phyloP scores from a whole-genome alignment of 208 protist species.

The Phytomonas sp. region DNA sequence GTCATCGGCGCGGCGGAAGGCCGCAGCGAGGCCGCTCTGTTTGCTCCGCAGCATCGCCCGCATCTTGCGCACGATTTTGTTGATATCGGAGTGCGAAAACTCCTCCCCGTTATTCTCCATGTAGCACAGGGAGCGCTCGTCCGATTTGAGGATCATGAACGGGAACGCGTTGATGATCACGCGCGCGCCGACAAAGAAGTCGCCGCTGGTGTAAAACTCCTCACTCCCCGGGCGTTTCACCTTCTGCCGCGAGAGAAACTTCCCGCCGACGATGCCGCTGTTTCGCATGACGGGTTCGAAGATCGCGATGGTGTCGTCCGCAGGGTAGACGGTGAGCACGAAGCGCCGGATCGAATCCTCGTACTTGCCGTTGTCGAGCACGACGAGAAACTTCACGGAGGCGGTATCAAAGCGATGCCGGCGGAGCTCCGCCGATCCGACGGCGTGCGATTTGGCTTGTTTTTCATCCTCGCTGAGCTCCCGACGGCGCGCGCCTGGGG shows the following conservation, averaged over 20 bases:
- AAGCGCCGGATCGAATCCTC: constrained; percentile 88
- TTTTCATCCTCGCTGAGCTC: constrained; percentile 81
- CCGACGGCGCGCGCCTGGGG: constrained; percentile 69
- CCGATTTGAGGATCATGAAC: constrained; percentile 79
- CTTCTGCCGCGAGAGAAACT: constrained; percentile 87
- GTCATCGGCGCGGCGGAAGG: constrained; percentile 67
- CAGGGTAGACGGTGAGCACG: constrained; percentile 85
- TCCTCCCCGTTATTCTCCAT: constrained; percentile 87
- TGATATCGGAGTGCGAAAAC: constrained; percentile 84
- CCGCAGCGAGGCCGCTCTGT: constrained; percentile 68
- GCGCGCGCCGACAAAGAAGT: constrained; percentile 86
- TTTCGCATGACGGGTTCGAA: constrained; percentile 89
- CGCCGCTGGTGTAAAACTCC: constrained; percentile 45
- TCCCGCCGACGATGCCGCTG: constrained; percentile 91
- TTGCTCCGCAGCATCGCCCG: constrained; percentile 79
- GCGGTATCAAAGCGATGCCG: constrained; percentile 65
- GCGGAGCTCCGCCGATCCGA: constrained; percentile 76
- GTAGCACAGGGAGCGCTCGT: constrained; percentile 86
- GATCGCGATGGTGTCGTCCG: constrained; percentile 91
- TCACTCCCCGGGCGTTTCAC: constrained; percentile 39
- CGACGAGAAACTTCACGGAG: constrained; percentile 86
- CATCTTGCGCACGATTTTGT: constrained; percentile 81
- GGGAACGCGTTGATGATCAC: constrained; percentile 68
- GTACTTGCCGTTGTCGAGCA: constrained; percentile 71
- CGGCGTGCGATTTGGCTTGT: constrained; percentile 44